These are phyloP conservation scores for Periconia sp. DNA, from an alignment of 2,329 filamentous ascomycete species.

Conservation along the genomic window DNA sequence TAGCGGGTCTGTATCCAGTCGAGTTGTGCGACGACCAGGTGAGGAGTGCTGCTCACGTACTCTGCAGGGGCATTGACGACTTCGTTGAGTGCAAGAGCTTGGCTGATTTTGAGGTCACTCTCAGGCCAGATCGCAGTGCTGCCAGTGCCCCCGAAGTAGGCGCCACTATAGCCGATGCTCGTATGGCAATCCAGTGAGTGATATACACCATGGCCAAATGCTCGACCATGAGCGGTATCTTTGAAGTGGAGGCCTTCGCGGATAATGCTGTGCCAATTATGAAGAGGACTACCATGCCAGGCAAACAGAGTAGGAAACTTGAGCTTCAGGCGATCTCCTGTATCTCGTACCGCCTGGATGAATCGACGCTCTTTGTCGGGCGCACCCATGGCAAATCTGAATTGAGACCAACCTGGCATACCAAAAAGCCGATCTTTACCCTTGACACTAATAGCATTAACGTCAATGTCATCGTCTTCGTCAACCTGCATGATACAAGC, in stretches of 20 bases:
- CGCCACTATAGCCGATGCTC: conserved; percentile 60
- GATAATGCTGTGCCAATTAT: conserved; percentile 91
- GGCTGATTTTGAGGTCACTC: conserved; percentile 65
- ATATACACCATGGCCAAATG: conserved; percentile 82
- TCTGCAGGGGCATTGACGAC: conserved; percentile 75
- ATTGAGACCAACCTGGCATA: conserved; percentile 75
- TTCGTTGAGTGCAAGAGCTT: conserved; percentile 79
- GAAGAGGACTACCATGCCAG: conserved; percentile 79
- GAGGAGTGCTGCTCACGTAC: conserved; percentile 63
- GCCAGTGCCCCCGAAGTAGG: conserved; percentile 7
- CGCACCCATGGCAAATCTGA: conserved; percentile 85
- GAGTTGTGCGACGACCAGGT: conserved; percentile 74
- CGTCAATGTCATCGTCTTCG: conserved; percentile 50
- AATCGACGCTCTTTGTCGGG: conserved; percentile 89
- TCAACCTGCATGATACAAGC: conserved; percentile 84
- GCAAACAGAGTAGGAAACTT: conserved; percentile 76
- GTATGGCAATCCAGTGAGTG: conserved; percentile 67
- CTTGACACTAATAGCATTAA: conserved; percentile 29
- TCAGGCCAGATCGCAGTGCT: conserved; percentile 62
- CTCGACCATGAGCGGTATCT: conserved; percentile 66
- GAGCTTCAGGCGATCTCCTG: conserved; percentile 48
- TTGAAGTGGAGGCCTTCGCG: conserved; percentile 80
- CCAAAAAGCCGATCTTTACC: conserved; percentile 64
- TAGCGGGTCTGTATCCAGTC: conserved; percentile 94
- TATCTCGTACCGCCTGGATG: conserved; percentile 63